Conservation (phyloP, 768 basidiomycete species). For the Phylloporus arenicola region DNA sequence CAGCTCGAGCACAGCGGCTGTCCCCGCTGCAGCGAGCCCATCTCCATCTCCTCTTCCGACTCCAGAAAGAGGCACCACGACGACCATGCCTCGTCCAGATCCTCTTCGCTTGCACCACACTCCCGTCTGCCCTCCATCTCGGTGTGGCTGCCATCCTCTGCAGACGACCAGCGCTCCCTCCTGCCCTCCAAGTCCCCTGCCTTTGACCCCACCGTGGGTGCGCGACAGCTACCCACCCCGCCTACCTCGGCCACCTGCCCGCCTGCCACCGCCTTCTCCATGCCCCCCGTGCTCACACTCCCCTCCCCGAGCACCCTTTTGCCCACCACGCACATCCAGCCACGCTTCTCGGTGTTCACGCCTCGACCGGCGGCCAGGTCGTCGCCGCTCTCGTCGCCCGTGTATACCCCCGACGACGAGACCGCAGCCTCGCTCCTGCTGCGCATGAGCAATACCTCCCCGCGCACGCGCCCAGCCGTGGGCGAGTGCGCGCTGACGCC, state of each 20-base stretch:
- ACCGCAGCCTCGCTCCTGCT: conserved; percentile 61
- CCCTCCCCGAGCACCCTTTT: conserved; percentile 27
- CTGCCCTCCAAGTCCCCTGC: conserved; percentile 33
- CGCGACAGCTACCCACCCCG: conserved; percentile 46
- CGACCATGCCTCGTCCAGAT: neutral
- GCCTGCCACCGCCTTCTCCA: conserved; percentile 31
- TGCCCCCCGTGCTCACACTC: conserved; percentile 41
- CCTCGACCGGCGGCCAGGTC: conserved; percentile 9
- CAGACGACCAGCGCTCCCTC: conserved; percentile 23
- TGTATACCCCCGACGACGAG: conserved; percentile 56
- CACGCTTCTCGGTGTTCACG: conserved; percentile 20
- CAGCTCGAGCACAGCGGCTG: conserved; percentile 34
- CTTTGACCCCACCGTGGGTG: conserved; percentile 26
- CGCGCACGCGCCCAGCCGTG: conserved; percentile 5
- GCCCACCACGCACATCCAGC: conserved; percentile 12
- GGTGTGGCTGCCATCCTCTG: conserved; percentile 51
- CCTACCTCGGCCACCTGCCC: conserved; percentile 51
- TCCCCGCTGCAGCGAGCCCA: conserved; percentile 19
- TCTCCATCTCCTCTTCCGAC: conserved; percentile 2
- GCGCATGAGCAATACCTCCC: conserved; percentile 45
- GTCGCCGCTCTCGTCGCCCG: conserved; percentile 22
- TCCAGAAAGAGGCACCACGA: neutral
- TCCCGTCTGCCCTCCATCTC: conserved; percentile 62
- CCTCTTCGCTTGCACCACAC: conserved; percentile 2
- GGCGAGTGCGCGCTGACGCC: conserved; percentile 21